These are phyloP conservation scores for Elsinoe batatas DNA, from an alignment of 2,329 filamentous ascomycete species.

Conservation along the genomic window DNA sequence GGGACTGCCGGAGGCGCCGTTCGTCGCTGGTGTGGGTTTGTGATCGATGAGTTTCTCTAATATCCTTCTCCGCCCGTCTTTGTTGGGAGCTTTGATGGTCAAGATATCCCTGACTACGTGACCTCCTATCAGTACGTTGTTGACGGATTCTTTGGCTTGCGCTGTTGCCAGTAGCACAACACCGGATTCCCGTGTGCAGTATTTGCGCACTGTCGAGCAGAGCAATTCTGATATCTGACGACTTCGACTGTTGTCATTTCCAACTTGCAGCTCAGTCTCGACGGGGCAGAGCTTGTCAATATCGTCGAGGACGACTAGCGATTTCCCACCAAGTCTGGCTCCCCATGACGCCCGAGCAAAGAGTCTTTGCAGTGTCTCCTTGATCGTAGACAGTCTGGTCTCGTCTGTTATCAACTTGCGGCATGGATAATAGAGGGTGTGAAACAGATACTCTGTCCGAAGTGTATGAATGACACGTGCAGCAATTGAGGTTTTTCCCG, in stretches of 20 bases:
- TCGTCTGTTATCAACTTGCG: constrained; percentile 84
- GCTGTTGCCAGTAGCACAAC: constrained; percentile 85
- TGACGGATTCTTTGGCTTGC: constrained; percentile 83
- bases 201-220: constrained; percentile 71
- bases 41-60: constrained; percentile 66
- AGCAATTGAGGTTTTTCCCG: constrained; percentile 77
- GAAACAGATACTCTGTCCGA: constrained; percentile 62
- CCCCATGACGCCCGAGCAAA: constrained; percentile 92
- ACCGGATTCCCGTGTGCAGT: constrained; percentile 67
- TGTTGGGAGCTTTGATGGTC: constrained; percentile 80
- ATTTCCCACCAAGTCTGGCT: constrained; percentile 70
- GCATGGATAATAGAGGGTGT: constrained; percentile 78
- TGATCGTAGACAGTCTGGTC: constrained; percentile 78
- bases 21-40: constrained; percentile 22
- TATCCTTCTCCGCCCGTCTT: constrained; percentile 75
- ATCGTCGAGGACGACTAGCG: constrained; percentile 83
- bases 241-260: constrained; percentile 86
- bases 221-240: constrained; percentile 86
- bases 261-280: constrained; percentile 89
- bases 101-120: constrained; percentile 90
- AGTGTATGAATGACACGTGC: constrained; percentile 66
- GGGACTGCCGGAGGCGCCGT: constrained; percentile 15
- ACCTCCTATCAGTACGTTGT: constrained; percentile 80
- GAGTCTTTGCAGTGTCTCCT: constrained; percentile 71
- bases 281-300: constrained; percentile 85